Conservation (phyloP, 768 basidiomycete species). For the Serendipita sp. region DNA sequence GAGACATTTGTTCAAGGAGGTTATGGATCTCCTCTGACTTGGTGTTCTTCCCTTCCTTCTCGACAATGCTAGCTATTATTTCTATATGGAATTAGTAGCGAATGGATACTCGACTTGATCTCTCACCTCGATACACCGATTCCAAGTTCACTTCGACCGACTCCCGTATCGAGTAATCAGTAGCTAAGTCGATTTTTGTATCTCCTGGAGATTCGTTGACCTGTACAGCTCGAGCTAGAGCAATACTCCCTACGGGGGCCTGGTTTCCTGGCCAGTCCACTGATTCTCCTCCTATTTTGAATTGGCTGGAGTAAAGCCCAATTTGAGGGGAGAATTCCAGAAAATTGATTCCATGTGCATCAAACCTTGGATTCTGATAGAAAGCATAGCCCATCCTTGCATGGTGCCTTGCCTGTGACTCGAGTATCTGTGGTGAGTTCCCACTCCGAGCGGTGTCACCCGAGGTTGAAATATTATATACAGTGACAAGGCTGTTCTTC, state of each 20-base stretch:
- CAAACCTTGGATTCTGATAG: too few species aligned
- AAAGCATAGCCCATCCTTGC: not conserved
- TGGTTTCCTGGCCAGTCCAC: not conserved
- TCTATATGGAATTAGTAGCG: not conserved
- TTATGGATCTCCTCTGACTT: not conserved
- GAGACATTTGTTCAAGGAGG: not conserved
- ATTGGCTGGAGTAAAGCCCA: not conserved
- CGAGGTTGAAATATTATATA: not conserved
- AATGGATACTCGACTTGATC: not conserved
- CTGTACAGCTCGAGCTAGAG: not conserved
- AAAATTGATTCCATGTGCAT: not conserved
- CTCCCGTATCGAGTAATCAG: not conserved
- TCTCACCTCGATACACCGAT: not conserved
- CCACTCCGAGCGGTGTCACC: not conserved
- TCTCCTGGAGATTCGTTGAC: not conserved
- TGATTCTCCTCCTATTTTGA: not conserved
- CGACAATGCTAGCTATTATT: not conserved
- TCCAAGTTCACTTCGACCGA: not conserved
- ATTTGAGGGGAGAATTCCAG: not conserved
- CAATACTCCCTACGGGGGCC: not conserved
- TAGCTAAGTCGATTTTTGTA: not conserved
- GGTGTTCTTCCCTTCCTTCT: not conserved
- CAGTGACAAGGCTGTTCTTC: not conserved
- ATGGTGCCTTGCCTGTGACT: not conserved
- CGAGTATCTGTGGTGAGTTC: not conserved